Conservation (phyloP, 139 green algal species). For the Coelastrella sp. region DNA sequence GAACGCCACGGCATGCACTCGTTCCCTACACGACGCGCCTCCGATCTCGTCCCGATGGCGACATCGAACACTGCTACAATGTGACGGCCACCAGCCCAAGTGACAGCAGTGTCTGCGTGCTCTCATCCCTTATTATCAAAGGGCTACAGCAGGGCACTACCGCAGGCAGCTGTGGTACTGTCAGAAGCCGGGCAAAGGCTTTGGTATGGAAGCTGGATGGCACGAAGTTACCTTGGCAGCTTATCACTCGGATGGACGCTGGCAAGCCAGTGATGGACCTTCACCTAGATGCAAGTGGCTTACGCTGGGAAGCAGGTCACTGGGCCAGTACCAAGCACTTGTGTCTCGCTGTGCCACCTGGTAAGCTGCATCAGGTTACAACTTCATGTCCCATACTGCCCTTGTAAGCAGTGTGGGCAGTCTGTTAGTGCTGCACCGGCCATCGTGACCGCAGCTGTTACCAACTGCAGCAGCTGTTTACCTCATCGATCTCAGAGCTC, state of each 20-base stretch:
- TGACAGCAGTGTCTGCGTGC: neutral
- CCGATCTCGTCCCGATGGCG: too few species aligned
- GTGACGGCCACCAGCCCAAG: neutral
- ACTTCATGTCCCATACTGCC: neutral
- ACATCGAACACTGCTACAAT: too few species aligned
- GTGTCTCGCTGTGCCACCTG: neutral
- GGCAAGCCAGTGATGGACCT: neutral
- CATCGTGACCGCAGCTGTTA: too few species aligned
- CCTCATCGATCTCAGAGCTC: too few species aligned
- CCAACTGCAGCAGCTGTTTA: too few species aligned
- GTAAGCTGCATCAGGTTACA: neutral
- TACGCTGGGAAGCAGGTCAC: neutral
- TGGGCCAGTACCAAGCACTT: neutral
- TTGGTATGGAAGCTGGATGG: neutral
- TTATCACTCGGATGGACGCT: neutral
- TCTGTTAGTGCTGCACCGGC: too few species aligned
- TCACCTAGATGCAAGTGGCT: neutral
- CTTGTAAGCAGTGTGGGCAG: too few species aligned
- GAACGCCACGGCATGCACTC: too few species aligned
- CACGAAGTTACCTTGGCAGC: neutral
- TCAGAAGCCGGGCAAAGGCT: neutral
- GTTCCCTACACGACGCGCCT: too few species aligned
- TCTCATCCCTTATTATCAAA: neutral
- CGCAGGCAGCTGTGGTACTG: neutral
- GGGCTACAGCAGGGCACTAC: neutral